These are phyloP conservation scores for Cyclotella sp. DNA, from an alignment of 108 stramenopile genomes.

Conservation along the genomic window DNA sequence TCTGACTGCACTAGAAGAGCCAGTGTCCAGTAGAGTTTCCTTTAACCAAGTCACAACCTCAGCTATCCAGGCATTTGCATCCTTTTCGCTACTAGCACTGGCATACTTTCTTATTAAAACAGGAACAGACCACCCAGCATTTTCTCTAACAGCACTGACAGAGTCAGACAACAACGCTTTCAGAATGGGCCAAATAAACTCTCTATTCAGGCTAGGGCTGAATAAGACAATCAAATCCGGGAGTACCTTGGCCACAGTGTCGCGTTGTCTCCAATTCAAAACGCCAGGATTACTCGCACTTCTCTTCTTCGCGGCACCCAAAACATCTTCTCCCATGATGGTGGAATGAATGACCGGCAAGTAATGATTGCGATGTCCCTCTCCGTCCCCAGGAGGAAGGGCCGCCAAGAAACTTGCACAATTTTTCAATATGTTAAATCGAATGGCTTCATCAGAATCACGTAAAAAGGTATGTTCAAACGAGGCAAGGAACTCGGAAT, in stretches of 20 bases:
- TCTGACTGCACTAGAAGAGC: slow-evolving; percentile 13
- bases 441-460: slow-evolving; percentile 96
- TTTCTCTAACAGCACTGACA: slow-evolving; percentile 80
- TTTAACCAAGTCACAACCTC: slow-evolving; percentile 76
- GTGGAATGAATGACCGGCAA: slow-evolving; percentile 80
- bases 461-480: slow-evolving; percentile 88
- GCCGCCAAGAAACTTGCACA: slow-evolving; percentile 78
- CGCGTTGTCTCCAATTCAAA: slow-evolving; percentile 95
- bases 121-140: slow-evolving; percentile 82
- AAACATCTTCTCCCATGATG: slow-evolving; percentile 74
- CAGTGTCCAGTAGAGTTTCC: slow-evolving; percentile 63
- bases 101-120: slow-evolving; percentile 63
- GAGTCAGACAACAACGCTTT: slow-evolving; percentile 77
- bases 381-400: slow-evolving; percentile 54
- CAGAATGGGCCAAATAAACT: slow-evolving; percentile 79
- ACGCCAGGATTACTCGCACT: slow-evolving; percentile 83
- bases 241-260: slow-evolving; percentile 86
- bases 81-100: slow-evolving; percentile 29
- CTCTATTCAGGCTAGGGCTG: slow-evolving; percentile 57
- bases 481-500: slow-evolving; percentile 44
- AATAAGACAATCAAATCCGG: slow-evolving; percentile 79
- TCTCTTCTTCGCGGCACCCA: slow-evolving; percentile 69
- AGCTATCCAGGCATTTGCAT: slow-evolving; percentile 42
- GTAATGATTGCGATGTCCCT: slow-evolving; percentile 63
- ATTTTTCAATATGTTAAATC: slow-evolving; percentile 86